Evolutionary conservation across 371 early-diverging fungal species (phyloP).

Genomic region (Apophysomyces trapeziformis): DNA sequence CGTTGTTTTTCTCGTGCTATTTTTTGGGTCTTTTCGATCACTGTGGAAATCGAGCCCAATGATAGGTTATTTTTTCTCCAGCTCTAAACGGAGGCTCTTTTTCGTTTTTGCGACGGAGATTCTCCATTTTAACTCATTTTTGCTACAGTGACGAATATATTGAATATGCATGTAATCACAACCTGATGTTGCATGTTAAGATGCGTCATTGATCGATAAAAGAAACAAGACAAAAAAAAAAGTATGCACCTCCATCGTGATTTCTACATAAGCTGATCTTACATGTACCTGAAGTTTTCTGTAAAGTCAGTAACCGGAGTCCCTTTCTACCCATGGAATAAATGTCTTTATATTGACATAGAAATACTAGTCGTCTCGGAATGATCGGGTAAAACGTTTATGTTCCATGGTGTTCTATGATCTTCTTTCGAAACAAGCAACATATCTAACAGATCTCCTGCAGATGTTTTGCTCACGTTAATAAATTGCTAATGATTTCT

Average conservation of each 20-base stretch:
- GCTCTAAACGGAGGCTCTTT: not conserved
- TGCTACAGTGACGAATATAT: conserved; percentile 5
- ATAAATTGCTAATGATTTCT: no score
- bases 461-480: no score
- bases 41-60: no score
- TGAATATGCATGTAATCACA: not conserved
- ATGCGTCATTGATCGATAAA: no score
- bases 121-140: not conserved
- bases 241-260: no score
- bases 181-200: not conserved
- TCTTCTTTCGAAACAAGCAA: no score
- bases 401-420: not conserved
- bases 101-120: conserved; percentile 6
- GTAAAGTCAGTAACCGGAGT: conserved; percentile 1
- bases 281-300: not conserved
- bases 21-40: no score
- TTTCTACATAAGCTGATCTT: no score
- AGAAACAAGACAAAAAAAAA: no score
- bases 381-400: not conserved
- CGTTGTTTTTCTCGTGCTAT: no score
- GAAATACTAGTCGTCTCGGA: conserved; percentile 2
- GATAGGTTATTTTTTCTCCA: not conserved
- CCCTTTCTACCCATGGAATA: not conserved
- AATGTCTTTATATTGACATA: not conserved
- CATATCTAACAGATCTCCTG: no score